Evolutionary conservation across 306 rosid genomes (phyloP).

Genomic region (Lupinus albus): DNA sequence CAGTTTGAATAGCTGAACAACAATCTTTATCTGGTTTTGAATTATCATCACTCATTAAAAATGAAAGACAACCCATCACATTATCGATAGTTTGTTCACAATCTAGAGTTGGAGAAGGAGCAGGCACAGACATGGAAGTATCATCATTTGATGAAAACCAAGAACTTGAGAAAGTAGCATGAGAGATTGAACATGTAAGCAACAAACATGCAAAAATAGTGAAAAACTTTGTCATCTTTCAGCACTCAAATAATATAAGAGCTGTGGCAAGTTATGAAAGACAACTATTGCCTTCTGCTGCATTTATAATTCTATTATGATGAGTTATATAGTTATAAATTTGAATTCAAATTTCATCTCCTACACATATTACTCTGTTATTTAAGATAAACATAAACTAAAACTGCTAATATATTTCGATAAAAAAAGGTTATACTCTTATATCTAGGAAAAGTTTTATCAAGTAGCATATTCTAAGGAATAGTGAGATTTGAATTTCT

Average conservation of each 20-base stretch:
- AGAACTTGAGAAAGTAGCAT: neutral
- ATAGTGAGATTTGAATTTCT: too few species aligned
- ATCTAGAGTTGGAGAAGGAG: neutral
- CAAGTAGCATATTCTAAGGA: too few species aligned
- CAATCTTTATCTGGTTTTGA: neutral
- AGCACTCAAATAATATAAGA: neutral
- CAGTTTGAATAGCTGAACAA: neutral
- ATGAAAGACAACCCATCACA: slow-evolving; percentile 33
- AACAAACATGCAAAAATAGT: neutral
- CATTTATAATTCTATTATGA: too few species aligned
- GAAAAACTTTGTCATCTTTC: neutral
- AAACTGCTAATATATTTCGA: too few species aligned
- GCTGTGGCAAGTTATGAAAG: too few species aligned
- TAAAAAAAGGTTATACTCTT: too few species aligned
- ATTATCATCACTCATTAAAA: neutral
- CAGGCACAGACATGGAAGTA: neutral
- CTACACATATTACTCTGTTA: too few species aligned
- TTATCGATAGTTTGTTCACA: slow-evolving; percentile 8
- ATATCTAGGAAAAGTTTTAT: too few species aligned
- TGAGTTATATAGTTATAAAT: neutral
- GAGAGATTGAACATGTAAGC: neutral
- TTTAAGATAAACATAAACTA: too few species aligned
- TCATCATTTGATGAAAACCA: neutral
- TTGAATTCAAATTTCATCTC: neutral
- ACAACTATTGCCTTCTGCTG: neutral